Evolutionary conservation across 192 early-diverging fungal genomes (phyloP).

Genomic region (Radiomyces spectabilis): DNA sequence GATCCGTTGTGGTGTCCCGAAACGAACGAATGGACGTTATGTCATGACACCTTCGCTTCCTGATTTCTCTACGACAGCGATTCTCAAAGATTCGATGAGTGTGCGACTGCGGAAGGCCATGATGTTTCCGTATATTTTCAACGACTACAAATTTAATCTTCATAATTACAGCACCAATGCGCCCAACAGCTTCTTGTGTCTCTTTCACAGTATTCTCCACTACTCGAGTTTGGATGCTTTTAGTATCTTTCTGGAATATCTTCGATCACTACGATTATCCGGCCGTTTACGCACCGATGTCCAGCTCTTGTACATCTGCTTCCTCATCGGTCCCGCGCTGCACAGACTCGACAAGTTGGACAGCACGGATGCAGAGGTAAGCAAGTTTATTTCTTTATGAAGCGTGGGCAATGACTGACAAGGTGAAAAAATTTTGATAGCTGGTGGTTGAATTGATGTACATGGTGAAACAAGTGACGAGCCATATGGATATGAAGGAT

Average conservation of each 20-base stretch:
- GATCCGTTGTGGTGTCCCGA: constrained; percentile 27
- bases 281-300: constrained; percentile 54
- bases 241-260: constrained; percentile 36
- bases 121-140: constrained; percentile 45
- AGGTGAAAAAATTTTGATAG: constrained; percentile 9
- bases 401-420: no score
- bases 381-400: neutral
- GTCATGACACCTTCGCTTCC: constrained; percentile 21
- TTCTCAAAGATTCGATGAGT: constrained; percentile 23
- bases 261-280: constrained; percentile 26
- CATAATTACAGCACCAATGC: constrained; percentile 53
- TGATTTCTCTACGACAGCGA: constrained; percentile 17
- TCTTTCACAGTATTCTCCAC: constrained; percentile 67
- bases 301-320: constrained; percentile 66
- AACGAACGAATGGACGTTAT: constrained; percentile 29
- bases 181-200: constrained; percentile 64
- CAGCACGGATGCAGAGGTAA: constrained; percentile 31
- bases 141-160: constrained; percentile 56
- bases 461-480: constrained; percentile 35
- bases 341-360: constrained; percentile 60
- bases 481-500: constrained; percentile 31
- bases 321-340: constrained; percentile 60
- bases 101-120: constrained; percentile 30
- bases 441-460: constrained; percentile 38
- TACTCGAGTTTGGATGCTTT: constrained; percentile 66